Evolutionary conservation across 495 filamentous ascomycete species (phyloP), one percentile per base, ranked within the genome.

Genomic region (Penicillium subrubescens): DNA sequence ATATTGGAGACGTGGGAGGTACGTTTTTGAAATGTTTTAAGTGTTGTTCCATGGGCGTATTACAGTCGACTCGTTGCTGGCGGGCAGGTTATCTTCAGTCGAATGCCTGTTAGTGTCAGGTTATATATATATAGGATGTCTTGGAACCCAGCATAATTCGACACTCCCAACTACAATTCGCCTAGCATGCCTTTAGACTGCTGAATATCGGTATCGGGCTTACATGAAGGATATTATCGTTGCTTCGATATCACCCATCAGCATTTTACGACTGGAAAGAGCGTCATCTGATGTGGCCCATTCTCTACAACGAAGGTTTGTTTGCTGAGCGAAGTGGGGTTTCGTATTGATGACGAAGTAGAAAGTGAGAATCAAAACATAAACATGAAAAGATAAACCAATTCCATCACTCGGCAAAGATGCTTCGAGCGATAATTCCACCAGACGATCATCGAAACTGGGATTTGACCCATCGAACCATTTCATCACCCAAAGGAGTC

Each of bases 381-480:
- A 54, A 27, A 66, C 35, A 57, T 52, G 37, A 65, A 63, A 58
- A 69, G 64, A 66, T 63, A 60, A 61, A 51, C 31, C 31, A 2
- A 33, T 53, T 60, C 54, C 31, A 53, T 62, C 57, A 61, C 63
- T 31, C 23, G 37, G 41, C 34, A 34, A 53, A 27, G 25, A 53
- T 46, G 27, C 37, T 41, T 63, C 57, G 39, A 54, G 44, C 56
- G 43, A 67, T 50, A 59, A 46, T 35, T 25, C 59, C 58, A 52
- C 55, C 56, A 50, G 37, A 54, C 50, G 46, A 60, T 65, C 39
- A 57, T 48, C 64, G 50, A 63, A 27, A 53, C 50, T 46, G 44
- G 27, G 43, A 41, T 53, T 48, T 51, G 55, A 58, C 34, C 52
- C 66, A 48, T 46, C 58, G 46, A 60, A 68, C 15, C 66, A 39